Conservation (phyloP, 2,329 filamentous ascomycete genomes). For the Aureobasidium subglaciale region DNA sequence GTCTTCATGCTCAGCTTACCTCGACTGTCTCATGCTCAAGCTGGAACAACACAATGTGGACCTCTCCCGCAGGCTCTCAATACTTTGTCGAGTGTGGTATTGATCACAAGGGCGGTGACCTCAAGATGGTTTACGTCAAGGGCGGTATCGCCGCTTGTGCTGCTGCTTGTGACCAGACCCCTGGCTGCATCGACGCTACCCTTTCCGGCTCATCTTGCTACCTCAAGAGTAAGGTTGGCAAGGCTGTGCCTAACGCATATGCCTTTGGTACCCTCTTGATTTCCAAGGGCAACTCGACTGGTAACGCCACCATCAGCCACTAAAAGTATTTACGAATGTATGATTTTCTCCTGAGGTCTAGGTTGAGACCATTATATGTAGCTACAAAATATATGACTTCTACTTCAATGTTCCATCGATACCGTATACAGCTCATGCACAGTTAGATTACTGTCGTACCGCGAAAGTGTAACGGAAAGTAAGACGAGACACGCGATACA, state of each 20-base stretch:
- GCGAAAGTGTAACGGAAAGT: no score
- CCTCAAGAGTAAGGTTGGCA: constrained; percentile 24
- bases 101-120: constrained; percentile 27
- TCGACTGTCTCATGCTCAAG: constrained; percentile 18
- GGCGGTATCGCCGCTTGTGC: constrained; percentile 25
- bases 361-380: not conserved
- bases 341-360: not conserved
- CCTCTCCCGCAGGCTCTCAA: constrained; percentile 17
- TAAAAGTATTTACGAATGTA: not conserved
- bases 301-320: no score
- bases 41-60: constrained; percentile 18
- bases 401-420: no score
- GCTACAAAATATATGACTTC: not conserved
- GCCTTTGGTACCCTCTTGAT: not conserved
- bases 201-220: constrained; percentile 27
- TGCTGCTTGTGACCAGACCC: constrained; percentile 24
- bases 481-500: no score
- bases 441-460: no score
- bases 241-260: constrained; percentile 17
- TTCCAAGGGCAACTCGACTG: not conserved
- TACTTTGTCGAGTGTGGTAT: constrained; percentile 28
- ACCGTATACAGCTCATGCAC: no score
- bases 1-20: not conserved
- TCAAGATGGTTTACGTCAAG: constrained; percentile 19
- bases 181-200: constrained; percentile 28